Evolutionary conservation across 1,284 basidiomycete genomes (phyloP), one percentile per base, ranked within the genome.

Genomic region (Ganoderma boninense): DNA sequence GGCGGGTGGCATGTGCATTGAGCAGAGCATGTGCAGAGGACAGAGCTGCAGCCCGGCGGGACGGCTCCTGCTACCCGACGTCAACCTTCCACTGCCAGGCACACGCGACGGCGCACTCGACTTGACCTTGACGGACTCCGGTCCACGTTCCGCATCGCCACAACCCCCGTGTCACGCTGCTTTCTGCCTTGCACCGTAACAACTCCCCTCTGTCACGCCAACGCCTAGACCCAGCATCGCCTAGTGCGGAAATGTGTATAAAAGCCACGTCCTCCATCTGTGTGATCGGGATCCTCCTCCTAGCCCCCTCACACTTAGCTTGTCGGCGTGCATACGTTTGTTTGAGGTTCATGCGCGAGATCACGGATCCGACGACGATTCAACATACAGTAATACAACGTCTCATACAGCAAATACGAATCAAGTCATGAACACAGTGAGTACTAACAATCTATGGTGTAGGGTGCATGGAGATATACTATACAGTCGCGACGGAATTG

Each of bases 391-490:
- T 32, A 32, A 57, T 57, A 23, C 40, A n/a, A 62, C 60, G 23
- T 11, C n/a, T 23, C 56, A 35, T 29, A 60, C 35, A 62, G 38
- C 40, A n/a, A 42, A 44, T 10, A 14, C 38, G 60, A 43, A 23
- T 20, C 54, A 23, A 46, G 42, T 38, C 38, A 43, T 26, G 20
- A 29, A n/a, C 29, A 29, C 23, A 63, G 42, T 66, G 62, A 60
- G 52, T 69, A 54, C 8, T 42, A 42, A 40, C 49, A 29, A 66
- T 63, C 43, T 66, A 63, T 43, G 56, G 20, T 14, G 18, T 63
- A 63, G 43, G 57, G 52, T 63, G 18, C 29, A 63, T 10, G 23
- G 57, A 40, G 42, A 69, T 57, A 64, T 66, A 69, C 42, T 56
- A 69, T 66, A 69, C 54, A 69, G 32, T 42, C 29, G 40, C 40